Percentiles rank a stretch among this genome's conserved stretches.
phyloP scores from a whole-genome alignment of 2,329 filamentous ascomycete species.

The Hypoxylon sp. region DNA sequence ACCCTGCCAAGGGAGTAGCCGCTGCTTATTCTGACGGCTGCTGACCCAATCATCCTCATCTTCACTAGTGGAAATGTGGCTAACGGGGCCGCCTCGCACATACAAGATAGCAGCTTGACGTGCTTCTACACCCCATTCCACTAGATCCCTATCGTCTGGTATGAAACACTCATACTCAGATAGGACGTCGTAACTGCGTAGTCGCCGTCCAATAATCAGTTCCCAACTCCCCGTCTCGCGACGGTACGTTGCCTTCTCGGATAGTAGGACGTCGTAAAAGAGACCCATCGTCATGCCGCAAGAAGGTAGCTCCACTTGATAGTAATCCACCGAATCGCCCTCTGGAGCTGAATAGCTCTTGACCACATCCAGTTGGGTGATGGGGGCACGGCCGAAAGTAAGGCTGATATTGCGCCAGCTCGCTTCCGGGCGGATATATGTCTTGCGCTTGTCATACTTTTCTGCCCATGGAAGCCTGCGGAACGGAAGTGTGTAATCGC shows the following conservation, averaged over 20 bases:
- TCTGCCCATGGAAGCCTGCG: slow-evolving; percentile 42
- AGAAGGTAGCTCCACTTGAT: slow-evolving; percentile 40
- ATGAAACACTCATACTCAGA: slow-evolving; percentile 44
- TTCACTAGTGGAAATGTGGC: neutral
- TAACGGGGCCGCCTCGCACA: slow-evolving; percentile 38
- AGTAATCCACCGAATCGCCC: slow-evolving; percentile 40
- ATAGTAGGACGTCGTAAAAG: slow-evolving; percentile 44
- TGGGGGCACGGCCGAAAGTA: slow-evolving; percentile 40
- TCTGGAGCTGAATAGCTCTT: slow-evolving; percentile 34
- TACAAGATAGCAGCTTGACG: slow-evolving; percentile 43
- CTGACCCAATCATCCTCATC: slow-evolving; percentile 23
- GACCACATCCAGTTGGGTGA: slow-evolving; percentile 45
- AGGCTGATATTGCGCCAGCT: slow-evolving; percentile 45
- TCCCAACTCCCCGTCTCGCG: slow-evolving; percentile 44
- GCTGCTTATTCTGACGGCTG: slow-evolving; percentile 19
- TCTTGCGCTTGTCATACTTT: slow-evolving; percentile 7
- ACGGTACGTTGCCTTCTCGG: slow-evolving; percentile 38
- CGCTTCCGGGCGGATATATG: slow-evolving; percentile 41
- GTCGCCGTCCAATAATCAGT: slow-evolving; percentile 38
- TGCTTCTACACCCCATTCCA: slow-evolving; percentile 37
- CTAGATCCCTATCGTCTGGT: slow-evolving; percentile 37
- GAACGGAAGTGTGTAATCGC: slow-evolving; percentile 44
- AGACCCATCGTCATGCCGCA: slow-evolving; percentile 45
- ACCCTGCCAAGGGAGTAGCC: slow-evolving; percentile 41
- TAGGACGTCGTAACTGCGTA: slow-evolving; percentile 42